phyloP scores from a whole-genome alignment of 2,329 filamentous ascomycete genomes.

The Penicillium sclerotigenum region DNA sequence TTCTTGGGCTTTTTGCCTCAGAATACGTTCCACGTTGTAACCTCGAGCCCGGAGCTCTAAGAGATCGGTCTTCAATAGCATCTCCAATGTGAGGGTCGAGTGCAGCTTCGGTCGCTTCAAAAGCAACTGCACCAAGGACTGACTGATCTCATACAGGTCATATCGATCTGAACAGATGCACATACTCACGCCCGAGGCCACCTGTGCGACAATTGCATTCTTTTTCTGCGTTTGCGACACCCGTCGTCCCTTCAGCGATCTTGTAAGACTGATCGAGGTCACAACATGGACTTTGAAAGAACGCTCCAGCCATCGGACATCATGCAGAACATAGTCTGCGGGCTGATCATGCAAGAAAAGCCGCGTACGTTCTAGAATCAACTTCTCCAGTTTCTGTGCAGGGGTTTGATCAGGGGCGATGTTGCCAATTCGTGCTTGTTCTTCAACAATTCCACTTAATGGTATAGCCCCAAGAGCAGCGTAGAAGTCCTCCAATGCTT shows the following conservation, averaged over 20 bases:
- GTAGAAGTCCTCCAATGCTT: slow-evolving; percentile 81
- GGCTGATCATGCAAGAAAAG: slow-evolving; percentile 85
- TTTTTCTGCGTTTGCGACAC: slow-evolving; percentile 71
- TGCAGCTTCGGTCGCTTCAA: slow-evolving; percentile 81
- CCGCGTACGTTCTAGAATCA: slow-evolving; percentile 82
- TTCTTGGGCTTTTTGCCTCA: slow-evolving; percentile 82
- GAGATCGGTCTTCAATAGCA: slow-evolving; percentile 80
- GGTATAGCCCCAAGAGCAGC: slow-evolving; percentile 71
- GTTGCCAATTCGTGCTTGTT: slow-evolving; percentile 70
- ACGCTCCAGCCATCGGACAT: slow-evolving; percentile 85
- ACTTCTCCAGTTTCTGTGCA: slow-evolving; percentile 69
- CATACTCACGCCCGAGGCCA: slow-evolving; percentile 61
- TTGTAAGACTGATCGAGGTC: slow-evolving; percentile 70
- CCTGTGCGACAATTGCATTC: slow-evolving; percentile 65
- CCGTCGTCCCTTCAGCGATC: slow-evolving; percentile 68
- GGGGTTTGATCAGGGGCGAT: slow-evolving; percentile 63
- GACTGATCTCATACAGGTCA: slow-evolving; percentile 89
- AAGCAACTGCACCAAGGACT: slow-evolving; percentile 77
- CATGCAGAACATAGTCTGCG: slow-evolving; percentile 75
- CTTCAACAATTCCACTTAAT: slow-evolving; percentile 73
- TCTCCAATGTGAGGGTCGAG: slow-evolving; percentile 86
- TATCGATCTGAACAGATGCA: slow-evolving; percentile 70
- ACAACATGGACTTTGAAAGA: slow-evolving; percentile 77
- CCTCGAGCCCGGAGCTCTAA: slow-evolving; percentile 78
- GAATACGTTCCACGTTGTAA: slow-evolving; percentile 94